Evolutionary conservation across 192 early-diverging fungal genomes (phyloP).

Genomic region (Mortierella antarctica): DNA sequence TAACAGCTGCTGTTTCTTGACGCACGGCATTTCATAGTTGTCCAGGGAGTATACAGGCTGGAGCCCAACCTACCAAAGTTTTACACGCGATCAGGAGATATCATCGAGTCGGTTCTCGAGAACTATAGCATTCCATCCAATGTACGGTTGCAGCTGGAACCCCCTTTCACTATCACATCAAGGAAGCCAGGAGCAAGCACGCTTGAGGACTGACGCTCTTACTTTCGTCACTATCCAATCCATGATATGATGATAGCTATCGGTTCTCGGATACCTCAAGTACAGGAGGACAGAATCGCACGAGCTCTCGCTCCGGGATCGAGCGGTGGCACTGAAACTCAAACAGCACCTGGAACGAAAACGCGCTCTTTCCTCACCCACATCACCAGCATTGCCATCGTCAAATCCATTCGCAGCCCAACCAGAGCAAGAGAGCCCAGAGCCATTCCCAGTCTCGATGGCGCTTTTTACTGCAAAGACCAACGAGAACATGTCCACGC

Average conservation of each 20-base stretch:
- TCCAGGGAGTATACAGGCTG: conserved; percentile 44
- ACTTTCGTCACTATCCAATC: not conserved
- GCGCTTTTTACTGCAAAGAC: conserved; percentile 48
- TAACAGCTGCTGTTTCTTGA: not conserved
- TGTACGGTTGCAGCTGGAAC: conserved; percentile 5
- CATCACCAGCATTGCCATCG: not conserved
- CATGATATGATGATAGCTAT: conserved; percentile 13
- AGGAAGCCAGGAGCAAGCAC: not conserved
- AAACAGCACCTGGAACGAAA: conserved; percentile 37
- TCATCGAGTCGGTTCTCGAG: conserved; percentile 26
- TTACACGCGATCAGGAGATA: conserved; percentile 37
- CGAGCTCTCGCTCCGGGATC: conserved; percentile 34
- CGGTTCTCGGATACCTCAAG: conserved; percentile 45
- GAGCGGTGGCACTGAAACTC: conserved; percentile 31
- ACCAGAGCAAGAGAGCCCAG: not conserved
- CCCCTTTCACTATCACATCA: not conserved
- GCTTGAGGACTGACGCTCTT: not conserved
- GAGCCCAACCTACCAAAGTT: conserved; percentile 47
- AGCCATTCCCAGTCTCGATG: conserved; percentile 16
- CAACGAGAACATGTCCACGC: conserved; percentile 43
- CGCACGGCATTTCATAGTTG: conserved; percentile 7
- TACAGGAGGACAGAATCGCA: conserved; percentile 44
- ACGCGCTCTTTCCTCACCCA: conserved; percentile 4
- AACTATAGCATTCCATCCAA: conserved; percentile 43
- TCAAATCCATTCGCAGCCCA: conserved; percentile 23